These are phyloP conservation scores for Quercus dentata DNA, from an alignment of 306 rosid species.

Conservation along the genomic window DNA sequence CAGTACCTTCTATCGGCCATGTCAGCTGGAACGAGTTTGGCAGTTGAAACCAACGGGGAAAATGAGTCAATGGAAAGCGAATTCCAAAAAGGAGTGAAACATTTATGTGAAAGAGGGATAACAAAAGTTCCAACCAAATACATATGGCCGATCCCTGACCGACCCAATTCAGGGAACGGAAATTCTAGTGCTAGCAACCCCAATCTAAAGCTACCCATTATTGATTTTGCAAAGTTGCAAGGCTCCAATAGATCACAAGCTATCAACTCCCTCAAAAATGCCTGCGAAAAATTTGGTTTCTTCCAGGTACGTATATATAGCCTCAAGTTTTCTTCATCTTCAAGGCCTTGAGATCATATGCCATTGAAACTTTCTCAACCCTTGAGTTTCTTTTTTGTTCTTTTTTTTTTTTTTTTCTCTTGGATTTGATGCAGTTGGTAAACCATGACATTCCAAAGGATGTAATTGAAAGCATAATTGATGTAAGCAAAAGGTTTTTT, in stretches of 20 bases:
- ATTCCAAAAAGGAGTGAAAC: constrained; percentile 27
- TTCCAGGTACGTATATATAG: constrained; percentile 51
- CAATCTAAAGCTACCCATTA: constrained; percentile 56
- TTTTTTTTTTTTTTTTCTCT: not conserved
- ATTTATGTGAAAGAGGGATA: constrained; percentile 15
- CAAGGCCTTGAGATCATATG: too few relatives aligned
- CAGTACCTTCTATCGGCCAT: not conserved
- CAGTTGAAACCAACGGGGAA: not conserved
- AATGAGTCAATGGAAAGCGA: constrained; percentile 1
- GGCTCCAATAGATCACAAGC: constrained; percentile 55
- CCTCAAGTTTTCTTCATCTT: too few relatives aligned
- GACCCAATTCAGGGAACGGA: not conserved
- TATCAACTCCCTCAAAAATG: constrained; percentile 46
- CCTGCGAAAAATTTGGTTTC: constrained; percentile 63
- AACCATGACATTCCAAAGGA: constrained; percentile 68
- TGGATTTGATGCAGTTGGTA: constrained; percentile 43
- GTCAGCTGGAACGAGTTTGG: not conserved
- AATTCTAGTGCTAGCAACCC: not conserved
- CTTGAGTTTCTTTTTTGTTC: not conserved
- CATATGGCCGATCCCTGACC: constrained; percentile 19
- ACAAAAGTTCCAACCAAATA: constrained; percentile 19
- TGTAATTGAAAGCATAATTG: constrained; percentile 45
- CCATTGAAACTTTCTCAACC: too few relatives aligned
- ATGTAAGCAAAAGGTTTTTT: constrained; percentile 56
- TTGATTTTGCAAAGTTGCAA: constrained; percentile 55